These are phyloP conservation scores for Scheffersomyces parashehatae DNA, from an alignment of 1,139 yeast species.

Conservation along the genomic window DNA sequence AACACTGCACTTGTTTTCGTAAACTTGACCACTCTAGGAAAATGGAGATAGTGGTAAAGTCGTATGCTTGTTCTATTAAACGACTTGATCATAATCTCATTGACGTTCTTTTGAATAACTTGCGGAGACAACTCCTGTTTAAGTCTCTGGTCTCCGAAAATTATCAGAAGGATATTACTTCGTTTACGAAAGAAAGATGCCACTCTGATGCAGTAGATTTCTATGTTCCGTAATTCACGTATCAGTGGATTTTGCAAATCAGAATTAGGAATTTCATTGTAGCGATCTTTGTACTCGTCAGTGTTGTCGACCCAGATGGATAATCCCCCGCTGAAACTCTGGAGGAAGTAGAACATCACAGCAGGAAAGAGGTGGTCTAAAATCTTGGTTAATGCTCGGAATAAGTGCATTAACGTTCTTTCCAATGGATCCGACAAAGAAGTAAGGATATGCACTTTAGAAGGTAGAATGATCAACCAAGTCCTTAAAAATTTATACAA, in stretches of 20 bases:
- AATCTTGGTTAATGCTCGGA: slow-evolving; percentile 16
- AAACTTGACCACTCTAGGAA: slow-evolving; percentile 15
- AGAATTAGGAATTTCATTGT: slow-evolving; percentile 1
- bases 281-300: slow-evolving; percentile 2
- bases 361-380: slow-evolving; percentile 28
- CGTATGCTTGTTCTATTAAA: slow-evolving; percentile 17
- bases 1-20: slow-evolving; percentile 10
- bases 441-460: slow-evolving; percentile 16
- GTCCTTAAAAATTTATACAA: slow-evolving; percentile 23
- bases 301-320: slow-evolving; percentile 12
- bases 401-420: slow-evolving; percentile 19
- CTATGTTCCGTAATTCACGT: slow-evolving; percentile 8
- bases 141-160: slow-evolving; percentile 19
- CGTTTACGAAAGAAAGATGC: slow-evolving; percentile 25
- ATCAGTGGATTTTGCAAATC: neutral
- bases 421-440: slow-evolving; percentile 17
- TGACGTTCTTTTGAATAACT: slow-evolving; percentile 10
- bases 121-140: slow-evolving; percentile 7
- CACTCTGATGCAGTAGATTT: slow-evolving; percentile 20
- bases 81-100: slow-evolving; percentile 23
- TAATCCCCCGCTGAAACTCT: slow-evolving; percentile 25
- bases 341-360: slow-evolving; percentile 22
- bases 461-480: slow-evolving; percentile 29
- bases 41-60: slow-evolving; percentile 20
- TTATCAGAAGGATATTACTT: slow-evolving; percentile 16